Base-by-base conservation (phyloP, 805 yeast species). In the Phaffomyces opuntiae region DNA sequence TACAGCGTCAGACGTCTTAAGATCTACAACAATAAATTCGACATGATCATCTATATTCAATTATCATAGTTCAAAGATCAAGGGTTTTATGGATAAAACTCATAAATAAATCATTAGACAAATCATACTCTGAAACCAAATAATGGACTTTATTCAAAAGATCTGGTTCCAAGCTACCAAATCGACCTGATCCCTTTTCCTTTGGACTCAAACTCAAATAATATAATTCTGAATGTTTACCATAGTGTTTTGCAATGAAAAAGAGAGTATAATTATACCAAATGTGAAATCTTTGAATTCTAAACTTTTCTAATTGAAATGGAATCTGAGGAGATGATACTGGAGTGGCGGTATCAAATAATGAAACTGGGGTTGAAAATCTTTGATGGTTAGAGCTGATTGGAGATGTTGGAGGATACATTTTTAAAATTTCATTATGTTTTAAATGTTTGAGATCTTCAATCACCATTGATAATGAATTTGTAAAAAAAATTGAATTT, bases 41-140 rank as follows among this genome's bases (percentile, higher is more conserved):
- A 21, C 24, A 21, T 5, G 7, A 21, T 4, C 24, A 21, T 17
- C 24, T 21, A 21, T 5, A 21, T 21, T 17, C 19, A 17, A 17
- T 21, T 21, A 5, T 21, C 24, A 5, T 21, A 21, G 24, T 21
- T 21, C 5, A 21, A 21, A 21, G 24, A 21, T 12, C 31, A 29
- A 29, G 13, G 13, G 12, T 29, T 14, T 17, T 42, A 13, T n/a
- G 31, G 12, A 56, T 32, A 41, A 55, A 56, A 21, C 42, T 42
- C 54, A 53, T 49, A 43, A 52, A 56, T 19, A 53, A 51, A 34
- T 56, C 61, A 17, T 38, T 36, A 9, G 36, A 12, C 36, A 48
- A 50, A 29, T 55, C 53, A 29, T 43, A 33, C 12, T 42, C 47
- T 11, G n/a, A 14, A 7, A 37, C 27, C 27, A 55, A 39, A 19